Base-by-base conservation (phyloP, 2,329 filamentous ascomycete species). In the Phaeosphaeria sp. region DNA sequence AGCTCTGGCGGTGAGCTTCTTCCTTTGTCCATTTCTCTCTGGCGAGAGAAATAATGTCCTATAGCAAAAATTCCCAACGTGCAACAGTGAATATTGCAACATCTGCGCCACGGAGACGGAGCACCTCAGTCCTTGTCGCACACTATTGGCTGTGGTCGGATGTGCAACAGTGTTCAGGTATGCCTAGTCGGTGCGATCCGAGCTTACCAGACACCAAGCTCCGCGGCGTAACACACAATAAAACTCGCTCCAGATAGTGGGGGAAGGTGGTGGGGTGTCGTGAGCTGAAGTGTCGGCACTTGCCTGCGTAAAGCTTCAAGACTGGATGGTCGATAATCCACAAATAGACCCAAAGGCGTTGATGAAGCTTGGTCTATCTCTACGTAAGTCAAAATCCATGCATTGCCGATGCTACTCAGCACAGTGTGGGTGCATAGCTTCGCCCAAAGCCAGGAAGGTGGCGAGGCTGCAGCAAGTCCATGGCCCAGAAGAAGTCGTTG, bases 1-100 rank as follows among this genome's bases (percentile, higher is more conserved):
- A 73, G 56, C 60, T 69, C 65, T 67, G 65, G 73, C 71, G 72
- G 73, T 74, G 71, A 69, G 53, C 53, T 42, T 48, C 22, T 23
- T 27, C 23, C 46, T 46, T 33, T 18, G 23, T 23, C 39, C 23
- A 25, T 23, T 27, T 18, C 21, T 13, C 22, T 25, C 6, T 23
- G 22, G 22, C 15, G 44, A 25, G 21, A 46, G 22, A 27, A 46
- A 46, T n/a, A 22, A 17, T 10, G 21, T 17, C 22, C 21, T 25
- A 27, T 46, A 25, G 22, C 44, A 46, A 36, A 11, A 36, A 36
- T 15, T 6, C 30, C 11, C 13, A 15, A 36, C 30, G 30, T 36
- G 30, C 30, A 36, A 36, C 30, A 6, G 13, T 6, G 11, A 11
- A 36, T 6, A 36, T 21, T 21, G 9, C 42, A 21, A 44, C 42